Evolutionary conservation across 179 eudicot genomes (phyloP), one percentile per base, ranked within the genome.

Genomic region (Drosera spatulata): DNA sequence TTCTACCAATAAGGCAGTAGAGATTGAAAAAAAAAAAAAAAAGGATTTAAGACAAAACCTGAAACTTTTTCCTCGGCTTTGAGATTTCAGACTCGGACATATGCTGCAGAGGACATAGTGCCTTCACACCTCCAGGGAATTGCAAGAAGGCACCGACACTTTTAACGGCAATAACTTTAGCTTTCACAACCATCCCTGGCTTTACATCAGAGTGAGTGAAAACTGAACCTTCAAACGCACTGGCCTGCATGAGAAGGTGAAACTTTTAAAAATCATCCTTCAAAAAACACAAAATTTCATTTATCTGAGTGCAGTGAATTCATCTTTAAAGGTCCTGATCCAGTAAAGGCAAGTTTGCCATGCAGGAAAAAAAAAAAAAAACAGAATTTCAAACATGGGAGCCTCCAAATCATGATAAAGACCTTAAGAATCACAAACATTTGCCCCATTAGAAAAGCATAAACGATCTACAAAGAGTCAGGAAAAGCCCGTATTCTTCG

Each of bases 201-300:
- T 87, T 90, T 41, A 86, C 94, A 76, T 93, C 99, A n/a, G 99
- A 83, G 73, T 93, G 99, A 55, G 99, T 93, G 65, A 93, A 93
- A 70, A 93, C 95, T 55, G 85, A 77, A 60, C 97, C 96, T 75
- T 90, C 94, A 55, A 89, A 79, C n/a, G 97, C 97, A 74, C 95
- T 93, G 65, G 88, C 83, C 99, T 93, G 33, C 33, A 1, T 22
- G 33, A 22, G 33, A 22, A 22, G 33, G 33, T 0, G 33, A 22
- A 22, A 22, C 33, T 22, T 22, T 22, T 22, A 22, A 22, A 22
- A 22, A 22, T 22, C 33, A 22, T 22, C 33, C 33, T 0, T 22
- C 1, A 22, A 22, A 22, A 22, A 22, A 22, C 33, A 22, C 33
- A 22, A 22, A 22, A 22, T 22, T 22, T 22, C 33, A 22, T 22